A percentile compares a stretch with the other conserved stretches of the same genome.
Evolutionary conservation across 2,329 filamentous ascomycete species (phyloP).

Genomic region (Lachnellula cervina): DNA sequence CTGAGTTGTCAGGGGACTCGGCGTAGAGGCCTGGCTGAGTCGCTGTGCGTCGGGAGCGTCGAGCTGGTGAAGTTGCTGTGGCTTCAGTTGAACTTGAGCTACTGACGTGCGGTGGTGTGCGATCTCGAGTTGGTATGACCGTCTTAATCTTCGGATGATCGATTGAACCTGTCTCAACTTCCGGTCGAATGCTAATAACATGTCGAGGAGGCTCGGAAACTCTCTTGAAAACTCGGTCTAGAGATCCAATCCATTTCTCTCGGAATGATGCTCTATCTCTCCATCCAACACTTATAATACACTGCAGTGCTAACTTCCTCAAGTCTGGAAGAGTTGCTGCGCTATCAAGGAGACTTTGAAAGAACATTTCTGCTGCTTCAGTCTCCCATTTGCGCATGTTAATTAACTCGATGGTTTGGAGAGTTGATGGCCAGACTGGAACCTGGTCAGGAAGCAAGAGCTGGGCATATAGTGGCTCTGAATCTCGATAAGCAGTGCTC

Average conservation of each 20-base stretch:
- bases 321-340: slow-evolving; percentile 63
- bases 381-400: slow-evolving; percentile 72
- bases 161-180: background rate
- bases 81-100: background rate
- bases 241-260: slow-evolving; percentile 67
- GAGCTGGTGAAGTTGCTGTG: background rate
- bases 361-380: slow-evolving; percentile 68
- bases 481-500: slow-evolving; percentile 62
- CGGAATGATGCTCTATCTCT: slow-evolving; percentile 76
- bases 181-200: background rate
- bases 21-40: slow-evolving; percentile 21
- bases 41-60: slow-evolving; percentile 18
- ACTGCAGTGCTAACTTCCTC: slow-evolving; percentile 63
- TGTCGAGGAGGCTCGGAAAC: slow-evolving; percentile 32
- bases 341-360: slow-evolving; percentile 70
- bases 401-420: slow-evolving; percentile 68
- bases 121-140: background rate
- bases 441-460: slow-evolving; percentile 60
- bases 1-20: slow-evolving; percentile 23
- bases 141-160: no score
- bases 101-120: background rate
- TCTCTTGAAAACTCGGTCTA: slow-evolving; percentile 63
- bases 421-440: slow-evolving; percentile 71
- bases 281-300: slow-evolving; percentile 77
- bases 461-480: slow-evolving; percentile 68